Evolutionary conservation across 176 grass and related monocot genomes (phyloP).

Genomic region (Zoysia pacifica): DNA sequence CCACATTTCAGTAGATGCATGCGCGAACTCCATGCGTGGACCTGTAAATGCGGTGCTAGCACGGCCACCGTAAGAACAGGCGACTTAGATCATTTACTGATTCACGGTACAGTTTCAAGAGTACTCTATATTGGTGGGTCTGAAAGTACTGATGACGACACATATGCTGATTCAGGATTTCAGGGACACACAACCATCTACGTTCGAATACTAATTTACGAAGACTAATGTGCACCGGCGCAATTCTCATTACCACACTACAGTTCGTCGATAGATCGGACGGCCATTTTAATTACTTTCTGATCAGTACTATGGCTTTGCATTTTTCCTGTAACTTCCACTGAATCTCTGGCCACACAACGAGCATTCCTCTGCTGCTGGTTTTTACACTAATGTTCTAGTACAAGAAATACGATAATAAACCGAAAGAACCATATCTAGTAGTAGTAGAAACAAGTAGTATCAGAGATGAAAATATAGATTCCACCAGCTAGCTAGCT

Average conservation of each 20-base stretch:
- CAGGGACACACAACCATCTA: neutral
- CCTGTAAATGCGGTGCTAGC: neutral
- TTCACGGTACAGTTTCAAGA: neutral
- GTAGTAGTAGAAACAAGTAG: neutral
- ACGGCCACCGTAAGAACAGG: neutral
- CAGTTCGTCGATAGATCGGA: neutral
- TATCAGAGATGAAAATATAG: conserved; percentile 14
- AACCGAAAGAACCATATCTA: too few relatives aligned
- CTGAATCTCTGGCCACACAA: neutral
- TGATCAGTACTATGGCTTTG: neutral
- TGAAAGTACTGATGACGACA: neutral
- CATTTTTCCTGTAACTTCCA: conserved; percentile 25
- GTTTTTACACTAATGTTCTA: neutral
- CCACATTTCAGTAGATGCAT: neutral
- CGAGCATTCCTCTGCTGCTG: neutral
- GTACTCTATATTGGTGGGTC: neutral
- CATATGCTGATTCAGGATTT: neutral
- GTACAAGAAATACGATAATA: too few relatives aligned
- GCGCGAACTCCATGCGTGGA: neutral
- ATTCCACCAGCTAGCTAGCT: conserved; percentile 25
- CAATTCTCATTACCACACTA: neutral
- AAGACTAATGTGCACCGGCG: neutral
- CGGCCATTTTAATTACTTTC: neutral
- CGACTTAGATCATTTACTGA: neutral
- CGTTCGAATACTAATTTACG: neutral